Evolutionary conservation across 495 filamentous ascomycete species (phyloP).

Genomic region (Penicillium silybi): DNA sequence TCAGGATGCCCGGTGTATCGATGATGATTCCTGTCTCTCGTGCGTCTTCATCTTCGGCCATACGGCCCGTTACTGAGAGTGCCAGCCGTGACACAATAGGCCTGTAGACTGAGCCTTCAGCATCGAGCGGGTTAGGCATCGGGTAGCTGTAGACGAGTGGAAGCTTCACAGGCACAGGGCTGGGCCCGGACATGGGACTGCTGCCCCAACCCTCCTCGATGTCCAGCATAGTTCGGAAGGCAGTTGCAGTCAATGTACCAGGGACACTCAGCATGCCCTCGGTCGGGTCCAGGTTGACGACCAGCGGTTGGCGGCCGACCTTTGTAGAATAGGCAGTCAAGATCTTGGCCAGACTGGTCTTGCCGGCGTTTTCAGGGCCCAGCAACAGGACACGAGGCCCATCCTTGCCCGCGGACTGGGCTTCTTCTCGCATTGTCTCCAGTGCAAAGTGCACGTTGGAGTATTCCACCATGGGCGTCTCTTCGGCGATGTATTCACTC

Average conservation of each 20-base stretch:
- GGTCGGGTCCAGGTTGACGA: constrained; percentile 80
- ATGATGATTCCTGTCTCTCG: constrained; percentile 75
- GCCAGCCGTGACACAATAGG: constrained; percentile 73
- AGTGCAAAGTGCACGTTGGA: constrained; percentile 85
- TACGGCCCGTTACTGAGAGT: constrained; percentile 69
- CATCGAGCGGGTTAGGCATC: constrained; percentile 63
- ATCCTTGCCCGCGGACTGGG: constrained; percentile 44
- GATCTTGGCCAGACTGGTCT: constrained; percentile 78
- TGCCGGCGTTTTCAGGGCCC: constrained; percentile 76
- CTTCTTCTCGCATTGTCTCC: constrained; percentile 58
- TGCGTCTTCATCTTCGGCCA: constrained; percentile 71
- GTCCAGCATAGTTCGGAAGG: constrained; percentile 81
- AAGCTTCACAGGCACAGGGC: constrained; percentile 80
- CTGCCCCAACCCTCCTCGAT: constrained; percentile 88
- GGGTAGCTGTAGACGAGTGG: constrained; percentile 93
- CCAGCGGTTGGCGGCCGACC: constrained; percentile 69
- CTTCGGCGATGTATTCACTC: constrained; percentile 74
- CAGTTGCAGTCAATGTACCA: constrained; percentile 76
- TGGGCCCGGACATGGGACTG: constrained; percentile 87
- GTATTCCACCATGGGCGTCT: constrained; percentile 79
- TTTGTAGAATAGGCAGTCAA: constrained; percentile 79
- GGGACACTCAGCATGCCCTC: constrained; percentile 85
- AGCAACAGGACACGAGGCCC: constrained; percentile 83
- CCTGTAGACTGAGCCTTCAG: constrained; percentile 67
- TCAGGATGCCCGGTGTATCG: constrained; percentile 72